Evolutionary conservation across 306 rosid genomes (phyloP), one percentile per base, ranked within the genome.

Genomic region (Medicago lupulina): DNA sequence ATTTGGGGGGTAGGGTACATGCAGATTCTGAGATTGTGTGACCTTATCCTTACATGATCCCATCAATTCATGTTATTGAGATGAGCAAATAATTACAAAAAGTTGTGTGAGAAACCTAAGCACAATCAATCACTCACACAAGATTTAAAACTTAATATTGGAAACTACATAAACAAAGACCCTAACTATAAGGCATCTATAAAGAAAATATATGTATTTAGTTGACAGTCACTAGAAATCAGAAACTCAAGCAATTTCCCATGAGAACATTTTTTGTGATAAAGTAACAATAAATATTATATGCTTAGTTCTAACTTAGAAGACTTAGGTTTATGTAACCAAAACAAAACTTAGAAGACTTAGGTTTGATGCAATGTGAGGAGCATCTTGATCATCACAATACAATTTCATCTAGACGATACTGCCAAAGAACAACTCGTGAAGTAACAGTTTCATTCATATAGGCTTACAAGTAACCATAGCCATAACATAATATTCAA

Each of bases 11-110:
- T 31, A 31, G 36, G 36, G 38, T 43, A 19, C 46, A 11, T 34
- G 49, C 49, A 5, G 9, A 46, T 18, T 36, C 11, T 31, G 70
- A 61, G 43, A 46, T 34, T 47, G 73, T n/a, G 15, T 65, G 65
- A 76, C 41, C 47, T 39, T 76, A 40, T 75, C 28, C 73, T 49
- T 15, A 51, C 44, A 8, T 21, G 18, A 53, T 39, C 44, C 66
- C 14, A 5, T 25, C 34, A 53, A 6, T 43, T 75, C 17, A 47
- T 14, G 53, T 47, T 47, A 47, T 47, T 4, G 53, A 47, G 16
- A 14, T 47, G 8, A 5, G 53, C 17, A 47, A 47, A 14, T 14
- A 47, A 17, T 14, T 13, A 14, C n/a, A 15, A 47, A 46, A 14
- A 47, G 43, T 47, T 47, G 53, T 15, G 13, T 47, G 17, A n/a